Evolutionary conservation across 2,329 filamentous ascomycete genomes (phyloP), one percentile per base, ranked within the genome.

Genomic region (Calonectria hongkongensis): DNA sequence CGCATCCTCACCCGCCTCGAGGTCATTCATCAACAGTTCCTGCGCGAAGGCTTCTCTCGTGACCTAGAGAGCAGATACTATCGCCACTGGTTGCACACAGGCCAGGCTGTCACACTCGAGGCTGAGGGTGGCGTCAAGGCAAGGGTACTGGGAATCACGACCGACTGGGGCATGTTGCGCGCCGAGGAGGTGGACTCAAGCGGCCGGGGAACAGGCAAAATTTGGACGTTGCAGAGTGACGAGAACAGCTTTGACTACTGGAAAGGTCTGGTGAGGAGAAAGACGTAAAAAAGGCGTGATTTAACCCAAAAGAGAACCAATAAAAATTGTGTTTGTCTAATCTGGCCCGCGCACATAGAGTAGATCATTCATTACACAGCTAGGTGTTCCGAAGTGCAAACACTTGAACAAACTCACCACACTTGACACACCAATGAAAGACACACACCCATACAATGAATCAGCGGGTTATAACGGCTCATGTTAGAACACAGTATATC

Each of bases 161-260:
- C 89, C n/a, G 95, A 98, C 82, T 98, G 95, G 92, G 97, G 97
- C 0, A 86, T 98, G 83, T 81, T 99, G 76, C 89, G 93, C 75
- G 97, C 93, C 0, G 94, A 98, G 83, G 96, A 98, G 87, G 84
- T 97, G 66, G 93, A 92, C 3, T 90, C 88, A 82, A 90, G 93
- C 71, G 95, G 95, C 74, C 87, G 92, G 66, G 87, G 89, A 2
- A 98, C 94, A 0, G 96, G 96, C 0, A 94, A 90, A 84, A 87
- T 93, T 63, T 96, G 94, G 90, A 91, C 93, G 78, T 85, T 99
- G 84, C 96, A 98, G 87, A 98, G 95, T 83, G 97, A 99, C 83
- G 95, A 96, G 82, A 99, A 99, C 81, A 98, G 96, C 83, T 99
- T 99, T 86, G 97, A 99, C 85, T 99, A 98, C 83, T 98, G 98